phyloP scores from a whole-genome alignment of 176 grass and related monocot genomes.

The Ensete glaucum region DNA sequence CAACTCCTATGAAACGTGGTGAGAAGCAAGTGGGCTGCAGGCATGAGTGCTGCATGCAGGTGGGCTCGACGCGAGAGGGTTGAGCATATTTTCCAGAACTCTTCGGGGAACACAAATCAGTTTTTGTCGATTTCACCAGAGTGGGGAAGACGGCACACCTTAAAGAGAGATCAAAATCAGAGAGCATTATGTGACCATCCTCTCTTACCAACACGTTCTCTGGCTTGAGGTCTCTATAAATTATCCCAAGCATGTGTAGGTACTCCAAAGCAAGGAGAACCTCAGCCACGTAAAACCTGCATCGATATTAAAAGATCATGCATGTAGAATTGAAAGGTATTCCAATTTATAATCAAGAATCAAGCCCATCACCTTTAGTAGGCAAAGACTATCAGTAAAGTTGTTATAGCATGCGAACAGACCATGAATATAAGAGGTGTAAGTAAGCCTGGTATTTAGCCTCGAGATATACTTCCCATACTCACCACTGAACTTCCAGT shows the following conservation, averaged over 20 bases:
- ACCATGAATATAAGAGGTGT: too few species aligned
- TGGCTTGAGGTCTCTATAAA: slow-evolving; percentile 19
- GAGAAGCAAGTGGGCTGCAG: slow-evolving; percentile 19
- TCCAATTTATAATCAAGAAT: too few species aligned
- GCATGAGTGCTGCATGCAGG: slow-evolving; percentile 12
- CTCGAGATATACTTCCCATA: too few species aligned
- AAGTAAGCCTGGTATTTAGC: too few species aligned
- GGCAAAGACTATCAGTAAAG: too few species aligned
- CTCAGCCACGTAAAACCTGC: slow-evolving; percentile 14
- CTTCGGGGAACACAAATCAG: neutral
- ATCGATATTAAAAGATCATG: neutral
- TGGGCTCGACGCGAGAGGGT: neutral
- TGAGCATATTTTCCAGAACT: neutral
- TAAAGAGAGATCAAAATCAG: slow-evolving; percentile 17
- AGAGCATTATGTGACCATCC: slow-evolving; percentile 17
- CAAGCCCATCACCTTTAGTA: too few species aligned
- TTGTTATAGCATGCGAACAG: too few species aligned
- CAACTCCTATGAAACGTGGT: neutral
- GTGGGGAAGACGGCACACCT: slow-evolving; percentile 5
- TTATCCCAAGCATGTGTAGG: slow-evolving; percentile 19
- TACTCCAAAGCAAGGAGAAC: slow-evolving; percentile 22
- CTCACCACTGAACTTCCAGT: too few species aligned
- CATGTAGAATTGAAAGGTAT: neutral
- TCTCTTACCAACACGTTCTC: slow-evolving; percentile 19
- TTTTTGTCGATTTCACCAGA: slow-evolving; percentile 7